Base-by-base conservation (phyloP, 2,329 filamentous ascomycete species). In the Colletotrichum paranaense region DNA sequence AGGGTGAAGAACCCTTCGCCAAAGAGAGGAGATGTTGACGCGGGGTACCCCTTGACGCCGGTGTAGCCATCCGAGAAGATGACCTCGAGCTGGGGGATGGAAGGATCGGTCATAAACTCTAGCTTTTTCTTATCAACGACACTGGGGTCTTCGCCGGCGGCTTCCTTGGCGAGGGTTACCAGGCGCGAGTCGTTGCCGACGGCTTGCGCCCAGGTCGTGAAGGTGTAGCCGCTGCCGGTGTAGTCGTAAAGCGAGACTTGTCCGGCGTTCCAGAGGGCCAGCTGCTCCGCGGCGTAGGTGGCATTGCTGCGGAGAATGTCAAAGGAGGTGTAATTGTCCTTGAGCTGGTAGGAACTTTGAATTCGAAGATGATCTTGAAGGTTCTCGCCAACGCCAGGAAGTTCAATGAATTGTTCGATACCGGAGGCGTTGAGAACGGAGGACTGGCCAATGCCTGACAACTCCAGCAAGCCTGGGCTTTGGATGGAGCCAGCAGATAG, bases 401-500 rank as follows among this genome's bases (percentile, higher is more conserved):
- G 83, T 75, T 92, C 86, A 0, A 84, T 80, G 26, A 90, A 73
- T 5, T 88, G 82, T 0, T 82, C 77, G 71, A 92, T 88, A 11
- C 82, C 79, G 64, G 86, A 83, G 4, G 81, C 79, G 9, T 83
- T 68, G 2, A 92, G 83, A 52, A 91, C 85, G 0, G 82, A 78
- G 8, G 76, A 76, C 1, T 86, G 86, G 2, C 90, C 90, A 32
- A 92, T 83, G 32, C 90, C 90, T 19, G 85, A 88, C 1, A 90
- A 83, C 76, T 89, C 89, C 4, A 92, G 85, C 1, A 92, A 78
- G 49, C 89, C 86, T 1, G 89, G 88, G 1, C 87, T 88, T 78
- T 90, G 88, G 79, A 88, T 88, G 0, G 86, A 82, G 9, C 89
- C 89, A 1, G 80, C 78, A 0, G 78, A 79, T 5, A 84, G 76